phyloP scores from a whole-genome alignment of 2,329 filamentous ascomycete genomes.

The Phaeosphaeriaceae sp. region DNA sequence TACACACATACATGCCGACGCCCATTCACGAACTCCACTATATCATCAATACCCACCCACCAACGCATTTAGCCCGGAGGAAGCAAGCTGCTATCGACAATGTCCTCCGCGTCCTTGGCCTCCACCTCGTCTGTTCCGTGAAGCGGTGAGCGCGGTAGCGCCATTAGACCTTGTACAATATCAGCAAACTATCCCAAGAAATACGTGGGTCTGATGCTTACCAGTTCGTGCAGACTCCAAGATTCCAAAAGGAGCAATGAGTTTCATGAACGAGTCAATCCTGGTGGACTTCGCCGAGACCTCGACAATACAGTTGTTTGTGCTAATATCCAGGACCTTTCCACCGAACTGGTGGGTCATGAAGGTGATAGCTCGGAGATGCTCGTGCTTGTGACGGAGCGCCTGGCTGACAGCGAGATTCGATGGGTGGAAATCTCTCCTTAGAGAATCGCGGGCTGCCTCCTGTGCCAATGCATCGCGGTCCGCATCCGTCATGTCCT shows the following conservation, averaged over 20 bases:
- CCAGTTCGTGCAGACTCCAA: slow-evolving; percentile 92
- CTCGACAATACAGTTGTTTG: slow-evolving; percentile 98
- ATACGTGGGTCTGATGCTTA: slow-evolving; percentile 41
- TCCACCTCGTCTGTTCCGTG: slow-evolving; percentile 74
- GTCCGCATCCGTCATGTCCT: slow-evolving; percentile 40
- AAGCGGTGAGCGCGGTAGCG: slow-evolving; percentile 89
- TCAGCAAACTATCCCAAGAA: slow-evolving; percentile 13
- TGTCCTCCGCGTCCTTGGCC: slow-evolving; percentile 88
- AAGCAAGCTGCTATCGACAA: slow-evolving; percentile 92
- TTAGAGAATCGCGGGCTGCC: slow-evolving; percentile 50
- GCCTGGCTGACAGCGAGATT: slow-evolving; percentile 87
- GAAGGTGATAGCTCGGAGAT: slow-evolving; percentile 94
- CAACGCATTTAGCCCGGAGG: slow-evolving; percentile 75
- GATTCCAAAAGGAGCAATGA: slow-evolving; percentile 93
- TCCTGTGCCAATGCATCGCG: slow-evolving; percentile 38
- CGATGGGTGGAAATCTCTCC: slow-evolving; percentile 84
- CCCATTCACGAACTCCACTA: neutral
- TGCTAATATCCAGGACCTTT: slow-evolving; percentile 97
- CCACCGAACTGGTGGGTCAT: slow-evolving; percentile 97
- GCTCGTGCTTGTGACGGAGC: slow-evolving; percentile 94
- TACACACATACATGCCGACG: neutral
- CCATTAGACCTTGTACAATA: slow-evolving; percentile 76
- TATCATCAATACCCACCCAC: neutral
- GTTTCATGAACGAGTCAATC: slow-evolving; percentile 97
- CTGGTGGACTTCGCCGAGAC: slow-evolving; percentile 90